Evolutionary conservation across 1,139 yeast genomes (phyloP).

Genomic region (Geotrichum phurueaensis): DNA sequence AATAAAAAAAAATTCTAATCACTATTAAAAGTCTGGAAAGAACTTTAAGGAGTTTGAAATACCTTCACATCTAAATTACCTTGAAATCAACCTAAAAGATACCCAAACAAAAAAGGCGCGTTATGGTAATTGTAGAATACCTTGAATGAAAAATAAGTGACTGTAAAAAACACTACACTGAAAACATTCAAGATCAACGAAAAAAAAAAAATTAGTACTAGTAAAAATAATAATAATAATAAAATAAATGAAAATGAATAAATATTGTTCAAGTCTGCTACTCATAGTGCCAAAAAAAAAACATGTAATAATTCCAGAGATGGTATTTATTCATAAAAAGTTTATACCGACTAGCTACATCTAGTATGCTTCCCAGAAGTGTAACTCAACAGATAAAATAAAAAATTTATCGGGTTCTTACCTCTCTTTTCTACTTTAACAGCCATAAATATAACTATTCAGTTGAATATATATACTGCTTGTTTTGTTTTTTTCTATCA

Average conservation of each 20-base stretch:
- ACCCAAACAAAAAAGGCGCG: no score
- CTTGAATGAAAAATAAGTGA: no score
- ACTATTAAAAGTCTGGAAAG: no score
- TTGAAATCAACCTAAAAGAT: no score
- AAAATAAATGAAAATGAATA: no score
- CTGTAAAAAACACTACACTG: no score
- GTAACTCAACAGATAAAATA: not conserved
- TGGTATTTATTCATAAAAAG: not conserved
- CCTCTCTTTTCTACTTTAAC: not conserved
- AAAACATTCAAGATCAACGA: no score
- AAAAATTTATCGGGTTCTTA: not conserved
- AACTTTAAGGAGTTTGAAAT: no score
- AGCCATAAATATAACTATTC: not conserved
- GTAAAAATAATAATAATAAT: not conserved
- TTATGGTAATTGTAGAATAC: no score
- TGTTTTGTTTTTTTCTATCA: no score
- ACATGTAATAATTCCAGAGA: not conserved
- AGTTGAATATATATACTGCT: not conserved
- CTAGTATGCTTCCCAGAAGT: not conserved
- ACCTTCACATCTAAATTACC: no score
- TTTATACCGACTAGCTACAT: not conserved
- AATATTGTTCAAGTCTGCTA: not conserved
- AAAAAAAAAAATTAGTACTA: not conserved
- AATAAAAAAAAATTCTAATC: no score
- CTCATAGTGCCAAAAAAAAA: not conserved